Conservation (phyloP, 2,329 filamentous ascomycete species). For the Penicillium decumbens region DNA sequence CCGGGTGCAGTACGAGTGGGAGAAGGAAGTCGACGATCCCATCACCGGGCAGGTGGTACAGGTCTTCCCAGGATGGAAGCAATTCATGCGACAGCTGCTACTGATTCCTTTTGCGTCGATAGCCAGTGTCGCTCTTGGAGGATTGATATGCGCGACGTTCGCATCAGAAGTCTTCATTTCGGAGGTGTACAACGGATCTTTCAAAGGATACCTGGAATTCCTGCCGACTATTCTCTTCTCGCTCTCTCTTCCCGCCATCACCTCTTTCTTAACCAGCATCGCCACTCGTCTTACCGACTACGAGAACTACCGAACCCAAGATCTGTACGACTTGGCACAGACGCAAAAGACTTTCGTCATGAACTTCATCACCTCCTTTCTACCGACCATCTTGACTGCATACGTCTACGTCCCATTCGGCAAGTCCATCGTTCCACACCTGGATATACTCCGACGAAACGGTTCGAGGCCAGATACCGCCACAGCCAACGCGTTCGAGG, state of each 20-base stretch:
- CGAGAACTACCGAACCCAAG: constrained; percentile 89
- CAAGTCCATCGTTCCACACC: constrained; percentile 72
- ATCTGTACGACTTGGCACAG: constrained; percentile 75
- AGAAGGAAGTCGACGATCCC: constrained; percentile 70
- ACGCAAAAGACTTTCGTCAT: constrained; percentile 92
- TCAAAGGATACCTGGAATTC: constrained; percentile 80
- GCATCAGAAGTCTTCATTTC: constrained; percentile 93
- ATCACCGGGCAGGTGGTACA: constrained; percentile 74
- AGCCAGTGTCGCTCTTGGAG: constrained; percentile 68
- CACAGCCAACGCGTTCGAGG: constrained; percentile 59
- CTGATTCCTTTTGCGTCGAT: constrained; percentile 79
- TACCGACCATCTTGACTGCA: constrained; percentile 84
- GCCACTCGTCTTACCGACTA: constrained; percentile 72
- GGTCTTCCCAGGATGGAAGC: constrained; percentile 70
- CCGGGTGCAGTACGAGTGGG: constrained; percentile 72
- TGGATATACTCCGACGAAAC: constrained; percentile 73
- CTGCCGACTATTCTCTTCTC: constrained; percentile 85
- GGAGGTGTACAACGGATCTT: constrained; percentile 83
- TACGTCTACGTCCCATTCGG: constrained; percentile 95
- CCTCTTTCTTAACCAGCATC: constrained; percentile 66
- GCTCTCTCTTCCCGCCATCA: constrained; percentile 71
- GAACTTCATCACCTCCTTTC: constrained; percentile 94
- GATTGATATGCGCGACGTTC: constrained; percentile 80
- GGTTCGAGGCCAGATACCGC: constrained; percentile 14
- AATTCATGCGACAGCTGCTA: constrained; percentile 70